Percentiles rank a stretch among this genome's conserved stretches.
Evolutionary conservation across 2,329 filamentous ascomycete species (phyloP).

Genomic region (Zasmidium citrigriseum): DNA sequence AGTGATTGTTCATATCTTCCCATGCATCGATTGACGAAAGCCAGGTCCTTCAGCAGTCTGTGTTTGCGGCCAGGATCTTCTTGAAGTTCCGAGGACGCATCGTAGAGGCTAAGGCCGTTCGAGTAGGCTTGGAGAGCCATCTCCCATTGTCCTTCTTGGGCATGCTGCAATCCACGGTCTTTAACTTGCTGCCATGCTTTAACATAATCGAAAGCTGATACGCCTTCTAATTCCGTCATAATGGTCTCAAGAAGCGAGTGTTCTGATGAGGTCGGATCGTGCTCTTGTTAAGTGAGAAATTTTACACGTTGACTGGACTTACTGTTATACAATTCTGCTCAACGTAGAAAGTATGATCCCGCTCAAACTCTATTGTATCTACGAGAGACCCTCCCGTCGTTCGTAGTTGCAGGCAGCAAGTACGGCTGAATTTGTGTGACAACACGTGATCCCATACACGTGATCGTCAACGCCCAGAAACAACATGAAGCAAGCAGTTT

Average conservation of each 20-base stretch:
- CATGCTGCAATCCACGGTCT: not conserved
- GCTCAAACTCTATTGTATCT: no score
- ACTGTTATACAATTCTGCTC: no score
- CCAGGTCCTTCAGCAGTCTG: not conserved
- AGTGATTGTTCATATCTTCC: slow-evolving; percentile 1
- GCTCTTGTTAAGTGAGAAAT: no score
- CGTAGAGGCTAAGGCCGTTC: not conserved
- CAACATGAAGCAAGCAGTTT: no score
- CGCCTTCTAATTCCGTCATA: no score
- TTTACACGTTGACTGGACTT: no score
- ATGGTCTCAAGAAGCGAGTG: no score
- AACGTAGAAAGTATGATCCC: no score
- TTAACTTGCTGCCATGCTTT: not conserved
- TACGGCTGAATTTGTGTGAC: not conserved
- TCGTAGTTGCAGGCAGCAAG: not conserved
- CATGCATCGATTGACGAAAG: not conserved
- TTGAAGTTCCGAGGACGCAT: not conserved
- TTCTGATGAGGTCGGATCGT: no score
- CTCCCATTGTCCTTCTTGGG: not conserved
- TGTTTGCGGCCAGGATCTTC: not conserved
- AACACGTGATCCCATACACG: not conserved
- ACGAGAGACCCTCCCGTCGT: no score
- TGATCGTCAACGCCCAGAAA: not conserved
- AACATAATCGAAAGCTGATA: no score
- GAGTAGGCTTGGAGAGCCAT: not conserved